A percentile compares a stretch with the other conserved stretches of the same genome.
These are phyloP conservation scores for Wallemia ichthyophaga DNA, from an alignment of 1,284 basidiomycete genomes.

Conservation along the genomic window DNA sequence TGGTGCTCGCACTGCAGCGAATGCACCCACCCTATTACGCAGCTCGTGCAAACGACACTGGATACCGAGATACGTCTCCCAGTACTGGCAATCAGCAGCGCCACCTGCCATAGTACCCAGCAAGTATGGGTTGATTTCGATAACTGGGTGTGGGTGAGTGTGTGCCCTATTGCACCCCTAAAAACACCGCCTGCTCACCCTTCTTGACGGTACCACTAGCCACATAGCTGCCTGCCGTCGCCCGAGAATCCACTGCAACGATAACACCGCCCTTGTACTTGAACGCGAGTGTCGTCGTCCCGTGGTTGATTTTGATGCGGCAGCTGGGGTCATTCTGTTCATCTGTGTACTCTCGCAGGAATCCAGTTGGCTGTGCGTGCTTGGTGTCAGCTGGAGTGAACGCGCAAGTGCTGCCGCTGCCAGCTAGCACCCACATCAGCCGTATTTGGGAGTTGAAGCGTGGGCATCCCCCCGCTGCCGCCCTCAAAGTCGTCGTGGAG, in stretches of 20 bases:
- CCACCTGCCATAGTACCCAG: slow-evolving; percentile 98
- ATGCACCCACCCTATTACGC: slow-evolving; percentile 31
- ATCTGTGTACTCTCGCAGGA: slow-evolving; percentile 68
- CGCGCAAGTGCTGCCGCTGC: background rate
- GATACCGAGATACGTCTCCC: slow-evolving; percentile 97
- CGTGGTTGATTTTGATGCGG: slow-evolving; percentile 94
- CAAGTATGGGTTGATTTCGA: slow-evolving; percentile 96
- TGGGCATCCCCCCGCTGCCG: slow-evolving; percentile 1
- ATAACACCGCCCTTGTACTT: slow-evolving; percentile 88
- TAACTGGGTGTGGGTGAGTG: slow-evolving; percentile 26
- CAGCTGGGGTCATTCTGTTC: slow-evolving; percentile 63
- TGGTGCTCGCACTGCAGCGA: background rate
- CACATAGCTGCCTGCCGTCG: slow-evolving; percentile 87
- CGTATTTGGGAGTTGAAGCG: slow-evolving; percentile 3
- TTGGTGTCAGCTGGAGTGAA: no score
- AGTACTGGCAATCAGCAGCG: slow-evolving; percentile 79
- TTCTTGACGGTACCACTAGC: slow-evolving; percentile 90
- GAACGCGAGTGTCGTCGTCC: slow-evolving; percentile 95
- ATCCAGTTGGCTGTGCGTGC: slow-evolving; percentile 42
- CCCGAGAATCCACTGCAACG: slow-evolving; percentile 88
- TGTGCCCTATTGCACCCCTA: slow-evolving; percentile 4
- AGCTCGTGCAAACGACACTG: slow-evolving; percentile 93
- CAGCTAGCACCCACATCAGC: slow-evolving; percentile 3
- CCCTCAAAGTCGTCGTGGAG: background rate
- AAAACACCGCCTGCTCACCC: slow-evolving; percentile 6